Evolutionary conservation across 345 rosid genomes (phyloP).

Genomic region (Luvunga scandens): DNA sequence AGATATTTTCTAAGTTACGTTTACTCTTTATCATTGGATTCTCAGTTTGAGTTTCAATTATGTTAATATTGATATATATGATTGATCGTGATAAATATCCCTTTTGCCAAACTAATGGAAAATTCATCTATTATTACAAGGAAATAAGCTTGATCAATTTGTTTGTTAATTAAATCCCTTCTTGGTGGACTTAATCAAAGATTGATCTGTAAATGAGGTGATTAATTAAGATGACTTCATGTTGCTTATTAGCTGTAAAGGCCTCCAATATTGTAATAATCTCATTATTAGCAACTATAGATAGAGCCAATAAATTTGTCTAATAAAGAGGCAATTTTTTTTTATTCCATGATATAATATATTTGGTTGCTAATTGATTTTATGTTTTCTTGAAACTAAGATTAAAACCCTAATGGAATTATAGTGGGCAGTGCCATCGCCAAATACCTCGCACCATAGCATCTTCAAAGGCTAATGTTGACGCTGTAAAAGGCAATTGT

Average conservation of each 20-base stretch:
- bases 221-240: not conserved
- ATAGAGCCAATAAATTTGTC: not conserved
- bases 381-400: not conserved
- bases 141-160: too few species aligned
- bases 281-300: too few species aligned
- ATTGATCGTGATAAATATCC: not conserved
- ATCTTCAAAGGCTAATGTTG: not conserved
- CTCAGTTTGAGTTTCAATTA: not conserved
- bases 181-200: not conserved
- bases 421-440: not conserved
- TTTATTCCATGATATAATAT: too few species aligned
- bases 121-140: not conserved
- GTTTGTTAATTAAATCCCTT: too few species aligned
- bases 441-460: not conserved
- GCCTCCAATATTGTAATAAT: too few species aligned
- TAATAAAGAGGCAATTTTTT: too few species aligned
- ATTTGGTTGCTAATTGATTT: too few species aligned
- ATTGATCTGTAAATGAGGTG: not conserved
- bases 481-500: not conserved
- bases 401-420: not conserved
- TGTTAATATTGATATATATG: not conserved
- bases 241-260: slow-evolving; percentile 5
- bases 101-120: not conserved
- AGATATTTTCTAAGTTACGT: too few species aligned
- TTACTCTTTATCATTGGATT: not conserved